These are phyloP conservation scores for Pyrenophora graminea DNA, from an alignment of 2,329 filamentous ascomycete genomes.

Conservation along the genomic window DNA sequence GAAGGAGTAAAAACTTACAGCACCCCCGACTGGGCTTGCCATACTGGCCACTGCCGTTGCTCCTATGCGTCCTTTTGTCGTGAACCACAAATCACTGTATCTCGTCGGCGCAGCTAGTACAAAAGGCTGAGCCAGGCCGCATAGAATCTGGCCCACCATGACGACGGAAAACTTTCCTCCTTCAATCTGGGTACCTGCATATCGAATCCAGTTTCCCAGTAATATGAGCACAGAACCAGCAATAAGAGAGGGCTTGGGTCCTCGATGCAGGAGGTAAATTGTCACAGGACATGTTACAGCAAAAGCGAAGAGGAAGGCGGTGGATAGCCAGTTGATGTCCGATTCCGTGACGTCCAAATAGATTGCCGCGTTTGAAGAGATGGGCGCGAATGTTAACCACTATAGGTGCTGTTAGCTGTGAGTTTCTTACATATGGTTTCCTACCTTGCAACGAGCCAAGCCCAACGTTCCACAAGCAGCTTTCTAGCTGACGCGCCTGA, in stretches of 20 bases:
- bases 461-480: no score
- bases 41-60: slow-evolving; percentile 85
- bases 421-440: neutral
- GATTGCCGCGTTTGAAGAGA: slow-evolving; percentile 71
- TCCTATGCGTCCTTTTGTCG: slow-evolving; percentile 76
- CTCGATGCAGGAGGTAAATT: slow-evolving; percentile 78
- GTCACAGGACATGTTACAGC: slow-evolving; percentile 68
- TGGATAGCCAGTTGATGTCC: slow-evolving; percentile 91
- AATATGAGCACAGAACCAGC: slow-evolving; percentile 73
- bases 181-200: slow-evolving; percentile 65
- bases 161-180: slow-evolving; percentile 73
- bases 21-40: slow-evolving; percentile 88
- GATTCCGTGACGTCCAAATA: slow-evolving; percentile 78
- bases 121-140: slow-evolving; percentile 88
- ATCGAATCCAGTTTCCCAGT: slow-evolving; percentile 88
- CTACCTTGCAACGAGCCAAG: no score
- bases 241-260: slow-evolving; percentile 78
- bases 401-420: slow-evolving; percentile 40
- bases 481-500: no score
- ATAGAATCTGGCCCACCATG: slow-evolving; percentile 90
- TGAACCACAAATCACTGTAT: slow-evolving; percentile 96
- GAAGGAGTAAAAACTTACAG: slow-evolving; percentile 55
- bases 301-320: slow-evolving; percentile 84
- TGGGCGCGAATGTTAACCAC: slow-evolving; percentile 92
- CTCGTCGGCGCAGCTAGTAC: slow-evolving; percentile 85